Conservation (phyloP, 2,329 filamentous ascomycete genomes). For the Colletotrichum sp. region DNA sequence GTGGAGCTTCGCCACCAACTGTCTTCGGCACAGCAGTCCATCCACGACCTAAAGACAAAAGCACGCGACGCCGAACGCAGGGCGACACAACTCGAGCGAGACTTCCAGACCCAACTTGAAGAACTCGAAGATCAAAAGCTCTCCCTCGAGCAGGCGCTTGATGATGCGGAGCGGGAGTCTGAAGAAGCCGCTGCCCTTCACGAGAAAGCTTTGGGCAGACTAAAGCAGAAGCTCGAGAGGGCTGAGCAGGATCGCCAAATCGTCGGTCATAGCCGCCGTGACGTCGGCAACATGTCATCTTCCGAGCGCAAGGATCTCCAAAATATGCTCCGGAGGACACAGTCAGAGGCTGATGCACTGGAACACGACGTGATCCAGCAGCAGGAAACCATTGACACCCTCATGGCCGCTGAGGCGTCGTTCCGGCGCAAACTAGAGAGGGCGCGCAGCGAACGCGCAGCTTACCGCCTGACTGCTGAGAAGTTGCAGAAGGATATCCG, state of each 20-base stretch:
- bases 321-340: slow-evolving; percentile 64
- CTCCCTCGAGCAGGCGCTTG: slow-evolving; percentile 62
- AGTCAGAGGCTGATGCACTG: slow-evolving; percentile 71
- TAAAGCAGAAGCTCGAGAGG: slow-evolving; percentile 56
- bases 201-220: slow-evolving; percentile 45
- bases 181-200: slow-evolving; percentile 51
- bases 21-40: slow-evolving; percentile 61
- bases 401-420: slow-evolving; percentile 61
- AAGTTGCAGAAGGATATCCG: slow-evolving; percentile 59
- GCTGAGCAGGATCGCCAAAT: slow-evolving; percentile 50
- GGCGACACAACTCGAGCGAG: slow-evolving; percentile 43
- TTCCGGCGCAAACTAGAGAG: slow-evolving; percentile 73
- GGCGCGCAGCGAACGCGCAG: slow-evolving; percentile 68
- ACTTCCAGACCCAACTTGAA: slow-evolving; percentile 59
- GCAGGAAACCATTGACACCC: slow-evolving; percentile 66
- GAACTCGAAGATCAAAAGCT: slow-evolving; percentile 65
- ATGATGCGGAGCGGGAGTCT: slow-evolving; percentile 56
- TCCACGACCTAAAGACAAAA: slow-evolving; percentile 58
- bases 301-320: slow-evolving; percentile 61
- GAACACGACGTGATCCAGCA: slow-evolving; percentile 75
- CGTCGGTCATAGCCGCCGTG: slow-evolving; percentile 27
- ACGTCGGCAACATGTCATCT: slow-evolving; percentile 28
- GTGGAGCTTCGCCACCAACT: slow-evolving; percentile 65
- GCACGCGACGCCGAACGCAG: slow-evolving; percentile 57
- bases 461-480: slow-evolving; percentile 58